phyloP scores from a whole-genome alignment of 129 eudicot genomes.

The Helianthus tuberosus region DNA sequence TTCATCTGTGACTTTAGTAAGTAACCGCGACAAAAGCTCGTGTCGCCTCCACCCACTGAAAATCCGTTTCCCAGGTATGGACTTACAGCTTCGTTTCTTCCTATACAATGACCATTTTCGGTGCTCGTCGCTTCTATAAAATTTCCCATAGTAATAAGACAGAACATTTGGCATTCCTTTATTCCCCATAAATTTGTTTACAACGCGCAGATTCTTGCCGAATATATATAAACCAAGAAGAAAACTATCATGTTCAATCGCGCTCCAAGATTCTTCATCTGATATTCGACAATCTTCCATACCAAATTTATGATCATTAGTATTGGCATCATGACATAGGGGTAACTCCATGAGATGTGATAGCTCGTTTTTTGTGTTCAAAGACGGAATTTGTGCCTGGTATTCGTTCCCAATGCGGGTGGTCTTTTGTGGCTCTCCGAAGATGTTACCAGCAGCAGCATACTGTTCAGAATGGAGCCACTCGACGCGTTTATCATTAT shows the following conservation, averaged over 20 bases:
- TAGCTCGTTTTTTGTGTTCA: constrained; percentile 25
- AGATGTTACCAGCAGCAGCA: constrained; percentile 29
- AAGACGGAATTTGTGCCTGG: constrained; percentile 48
- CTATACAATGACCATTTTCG: constrained; percentile 41
- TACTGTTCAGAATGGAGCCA: constrained; percentile 22
- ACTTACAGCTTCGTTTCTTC: constrained; percentile 34
- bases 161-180: constrained; percentile 42
- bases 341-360: constrained; percentile 26
- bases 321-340: constrained; percentile 28
- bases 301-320: constrained; percentile 36
- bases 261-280: constrained; percentile 44
- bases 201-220: constrained; percentile 48
- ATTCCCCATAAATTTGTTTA: constrained; percentile 42
- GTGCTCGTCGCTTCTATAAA: constrained; percentile 37
- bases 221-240: constrained; percentile 55
- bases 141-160: constrained; percentile 42
- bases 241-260: constrained; percentile 41
- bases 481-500: constrained; percentile 2
- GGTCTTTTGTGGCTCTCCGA: constrained; percentile 34
- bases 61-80: constrained; percentile 40
- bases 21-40: constrained; percentile 44
- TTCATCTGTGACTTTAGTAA: constrained; percentile 43
- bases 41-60: constrained; percentile 46
- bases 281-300: constrained; percentile 15
- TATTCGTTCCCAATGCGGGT: constrained; percentile 52